A percentile compares a stretch with the other conserved stretches of the same genome.
Conservation (phyloP, 176 grass and related monocot genomes). For the Chrysopogon serrulatus region DNA sequence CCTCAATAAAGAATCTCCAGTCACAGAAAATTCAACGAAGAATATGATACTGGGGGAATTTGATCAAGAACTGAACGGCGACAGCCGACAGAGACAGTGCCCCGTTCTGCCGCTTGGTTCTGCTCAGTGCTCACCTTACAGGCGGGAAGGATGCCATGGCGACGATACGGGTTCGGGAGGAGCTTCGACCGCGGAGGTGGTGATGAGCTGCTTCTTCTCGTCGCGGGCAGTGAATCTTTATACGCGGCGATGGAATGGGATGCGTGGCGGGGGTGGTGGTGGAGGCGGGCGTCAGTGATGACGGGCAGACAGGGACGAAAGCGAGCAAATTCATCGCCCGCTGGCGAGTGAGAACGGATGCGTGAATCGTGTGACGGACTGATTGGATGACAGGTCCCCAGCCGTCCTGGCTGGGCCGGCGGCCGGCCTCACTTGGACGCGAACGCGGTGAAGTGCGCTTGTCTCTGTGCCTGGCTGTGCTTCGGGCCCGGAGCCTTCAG, state of each 20-base stretch:
- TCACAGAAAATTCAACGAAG: not conserved
- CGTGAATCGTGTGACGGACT: not conserved
- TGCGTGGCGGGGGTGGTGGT: not conserved
- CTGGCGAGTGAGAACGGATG: too few species aligned
- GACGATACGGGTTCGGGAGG: not conserved
- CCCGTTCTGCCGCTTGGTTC: not conserved
- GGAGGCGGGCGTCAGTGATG: conserved; percentile 33
- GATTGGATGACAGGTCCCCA: not conserved
- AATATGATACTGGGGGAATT: not conserved
- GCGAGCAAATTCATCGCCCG: conserved; percentile 24
- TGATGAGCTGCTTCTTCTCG: not conserved
- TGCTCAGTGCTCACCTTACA: conserved; percentile 16
- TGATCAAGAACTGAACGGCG: not conserved
- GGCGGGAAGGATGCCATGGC: conserved; percentile 38
- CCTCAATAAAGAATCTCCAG: not conserved
- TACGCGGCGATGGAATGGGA: not conserved
- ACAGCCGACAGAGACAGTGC: not conserved
- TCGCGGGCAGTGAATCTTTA: conserved; percentile 13
- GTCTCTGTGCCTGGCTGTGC: not conserved
- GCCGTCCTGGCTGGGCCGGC: not conserved
- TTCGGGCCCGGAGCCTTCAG: not conserved
- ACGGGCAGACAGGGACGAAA: conserved; percentile 4
- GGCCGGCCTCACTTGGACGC: conserved; percentile 24
- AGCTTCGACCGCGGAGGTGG: not conserved
- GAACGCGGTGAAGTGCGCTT: not conserved